Evolutionary conservation across 306 rosid species (phyloP), one percentile per base, ranked within the genome.

Genomic region (Cucumis melo): DNA sequence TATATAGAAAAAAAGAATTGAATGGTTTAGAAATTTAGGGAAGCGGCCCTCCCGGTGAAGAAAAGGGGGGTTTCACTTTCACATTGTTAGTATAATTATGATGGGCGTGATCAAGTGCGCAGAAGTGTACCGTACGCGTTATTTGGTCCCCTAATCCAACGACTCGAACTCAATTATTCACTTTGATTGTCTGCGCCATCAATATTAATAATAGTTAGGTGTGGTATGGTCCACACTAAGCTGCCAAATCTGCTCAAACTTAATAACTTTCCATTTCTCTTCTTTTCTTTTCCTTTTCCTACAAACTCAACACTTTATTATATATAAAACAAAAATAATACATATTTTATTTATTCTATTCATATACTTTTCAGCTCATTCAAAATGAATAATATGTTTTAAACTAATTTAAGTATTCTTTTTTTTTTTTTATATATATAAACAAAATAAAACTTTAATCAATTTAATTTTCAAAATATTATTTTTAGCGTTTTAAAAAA

Each of bases 81-180:
- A 68, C 75, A 7, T 21, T 11, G 20, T 19, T 27, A 27, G 29
- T 27, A 27, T 27, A 27, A 7, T 19, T 44, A 71, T 13, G 58
- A 48, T 24, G 75, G 58, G 41, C 1, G 8, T 23, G 75, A 71
- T 71, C 75, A 27, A 24, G 75, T 48, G 59, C 8, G 42, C 58
- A 24, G 20, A 3, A 8, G 74, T 6, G 46, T 68, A 68, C 56
- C 20, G 74, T 68, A 44, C 75, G 56, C 56, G 13, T 10, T 8
- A 27, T 46, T 48, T 24, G 76, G 76, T 71, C 59, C 41, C 76
- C 76, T 71, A 71, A 71, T 71, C 76, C 16, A 71, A 71, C 76
- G 76, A 48, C 59, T n/a, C 15, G 24, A 48, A 48, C 76, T 46
- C 5, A 71, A 71, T 71, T 24, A 48, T 71, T 48, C 24, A 71